Evolutionary conservation across 2,329 filamentous ascomycete species (phyloP).

Genomic region (Ophiocordyceps camponoti-floridani): DNA sequence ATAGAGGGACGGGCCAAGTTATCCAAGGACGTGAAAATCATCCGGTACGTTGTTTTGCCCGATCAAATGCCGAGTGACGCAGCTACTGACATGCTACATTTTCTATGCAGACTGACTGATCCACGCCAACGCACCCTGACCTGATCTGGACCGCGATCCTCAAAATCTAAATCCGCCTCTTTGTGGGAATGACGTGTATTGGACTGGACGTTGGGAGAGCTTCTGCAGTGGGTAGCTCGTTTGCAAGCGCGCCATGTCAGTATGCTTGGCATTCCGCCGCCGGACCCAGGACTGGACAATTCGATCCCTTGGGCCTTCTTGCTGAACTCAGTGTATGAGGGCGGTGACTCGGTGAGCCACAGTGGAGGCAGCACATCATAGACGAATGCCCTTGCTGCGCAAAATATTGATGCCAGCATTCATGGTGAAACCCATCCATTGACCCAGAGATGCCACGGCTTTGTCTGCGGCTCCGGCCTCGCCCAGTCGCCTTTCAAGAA

Average conservation of each 20-base stretch:
- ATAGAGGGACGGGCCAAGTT: slow-evolving; percentile 42
- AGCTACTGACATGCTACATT: background rate
- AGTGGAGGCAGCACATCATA: slow-evolving; percentile 27
- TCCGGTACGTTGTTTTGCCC: slow-evolving; percentile 34
- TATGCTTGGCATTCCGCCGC: background rate
- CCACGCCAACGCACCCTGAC: slow-evolving; percentile 35
- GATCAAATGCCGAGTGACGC: background rate
- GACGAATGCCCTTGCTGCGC: slow-evolving; percentile 70
- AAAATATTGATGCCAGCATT: slow-evolving; percentile 63
- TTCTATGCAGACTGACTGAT: slow-evolving; percentile 30
- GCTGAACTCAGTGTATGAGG: no score
- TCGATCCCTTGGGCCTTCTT: background rate
- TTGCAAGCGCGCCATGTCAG: background rate
- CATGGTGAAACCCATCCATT: slow-evolving; percentile 73
- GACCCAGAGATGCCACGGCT: slow-evolving; percentile 42
- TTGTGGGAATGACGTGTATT: background rate
- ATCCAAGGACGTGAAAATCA: slow-evolving; percentile 59
- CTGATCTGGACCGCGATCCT: background rate
- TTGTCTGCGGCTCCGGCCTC: slow-evolving; percentile 48
- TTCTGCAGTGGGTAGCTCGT: background rate
- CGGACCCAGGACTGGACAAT: background rate
- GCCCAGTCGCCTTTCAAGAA: slow-evolving; percentile 56
- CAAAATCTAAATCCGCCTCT: background rate
- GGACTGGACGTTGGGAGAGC: background rate
- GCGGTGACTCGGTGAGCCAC: no score